Evolutionary conservation across 805 yeast species (phyloP), one percentile per base, ranked within the genome.

Genomic region (Starmerella bombi): DNA sequence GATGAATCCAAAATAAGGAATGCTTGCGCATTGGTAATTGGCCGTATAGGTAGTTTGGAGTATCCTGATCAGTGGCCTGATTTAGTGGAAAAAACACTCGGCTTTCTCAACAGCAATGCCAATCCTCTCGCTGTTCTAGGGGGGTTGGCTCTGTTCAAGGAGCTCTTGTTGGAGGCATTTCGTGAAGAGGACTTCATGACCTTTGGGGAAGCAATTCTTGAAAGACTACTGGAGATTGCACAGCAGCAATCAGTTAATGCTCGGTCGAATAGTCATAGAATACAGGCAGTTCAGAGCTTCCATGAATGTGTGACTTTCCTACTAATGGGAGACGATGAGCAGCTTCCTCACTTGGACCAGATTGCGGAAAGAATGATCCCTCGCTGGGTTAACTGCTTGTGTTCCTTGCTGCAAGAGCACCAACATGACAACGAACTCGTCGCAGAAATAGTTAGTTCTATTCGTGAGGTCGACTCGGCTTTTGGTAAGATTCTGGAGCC

Each of bases 51-150:
- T 0, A 79, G 80, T 3, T 80, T 77, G 1, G 98, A 88, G 54
- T 88, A 73, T 54, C 98, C 98, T 0, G 97, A 91, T 55, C 93
- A 84, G 56, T 88, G 97, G 97, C 94, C 96, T 0, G 69, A 66
- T 18, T 62, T 86, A 35, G 34, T 57, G 12, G 46, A 48, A 3
- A 23, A 25, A 3, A 38, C 42, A 7, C 18, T 53, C 18, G 22
- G 34, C 7, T 6, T 51, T 27, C 43, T 54, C 22, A 55, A 81
- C 41, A 54, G 59, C 25, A 58, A 58, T 5, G 53, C 83, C 17
- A 21, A 32, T 8, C 23, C 46, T 2, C n/a, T 27, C 12, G 75
- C 80, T 3, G 61, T 83, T 34, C 40, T 44, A 9, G 61, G 60
- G 1, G 60, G 57, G 1, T 44, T 59, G 15, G 41, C 45, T 5